Evolutionary conservation across 2,329 filamentous ascomycete genomes (phyloP).

Genomic region (Karstenula rhodostoma): DNA sequence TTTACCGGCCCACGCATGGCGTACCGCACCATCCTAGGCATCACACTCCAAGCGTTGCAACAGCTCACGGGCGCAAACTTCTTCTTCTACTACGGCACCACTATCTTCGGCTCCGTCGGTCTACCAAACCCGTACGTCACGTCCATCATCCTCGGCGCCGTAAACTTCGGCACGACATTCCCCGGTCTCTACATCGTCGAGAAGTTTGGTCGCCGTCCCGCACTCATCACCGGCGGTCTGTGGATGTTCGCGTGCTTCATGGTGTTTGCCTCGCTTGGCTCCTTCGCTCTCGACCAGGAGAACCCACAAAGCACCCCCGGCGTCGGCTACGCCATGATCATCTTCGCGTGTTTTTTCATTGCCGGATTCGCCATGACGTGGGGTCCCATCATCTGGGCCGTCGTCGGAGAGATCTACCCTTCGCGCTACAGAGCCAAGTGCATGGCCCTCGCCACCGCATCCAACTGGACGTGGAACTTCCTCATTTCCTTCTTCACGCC

Average conservation of each 20-base stretch:
- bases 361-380: slow-evolving; percentile 73
- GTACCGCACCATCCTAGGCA: slow-evolving; percentile 69
- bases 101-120: slow-evolving; percentile 54
- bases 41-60: slow-evolving; percentile 70
- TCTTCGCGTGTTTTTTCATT: slow-evolving; percentile 74
- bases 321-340: slow-evolving; percentile 68
- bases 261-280: slow-evolving; percentile 57
- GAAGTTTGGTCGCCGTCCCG: slow-evolving; percentile 54
- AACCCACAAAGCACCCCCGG: slow-evolving; percentile 45
- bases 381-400: slow-evolving; percentile 76
- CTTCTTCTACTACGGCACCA: slow-evolving; percentile 66
- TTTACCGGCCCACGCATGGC: slow-evolving; percentile 72
- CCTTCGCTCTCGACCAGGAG: slow-evolving; percentile 51
- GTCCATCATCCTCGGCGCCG: slow-evolving; percentile 57
- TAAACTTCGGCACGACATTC: slow-evolving; percentile 59
- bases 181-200: slow-evolving; percentile 58
- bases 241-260: slow-evolving; percentile 68
- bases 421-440: slow-evolving; percentile 59
- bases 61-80: slow-evolving; percentile 75
- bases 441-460: slow-evolving; percentile 56
- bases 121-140: slow-evolving; percentile 56
- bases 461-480: slow-evolving; percentile 56
- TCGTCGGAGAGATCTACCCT: slow-evolving; percentile 71
- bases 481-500: slow-evolving; percentile 75
- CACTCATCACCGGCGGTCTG: slow-evolving; percentile 54